Conservation (phyloP, 345 rosid species). For the Brassica nigra region DNA sequence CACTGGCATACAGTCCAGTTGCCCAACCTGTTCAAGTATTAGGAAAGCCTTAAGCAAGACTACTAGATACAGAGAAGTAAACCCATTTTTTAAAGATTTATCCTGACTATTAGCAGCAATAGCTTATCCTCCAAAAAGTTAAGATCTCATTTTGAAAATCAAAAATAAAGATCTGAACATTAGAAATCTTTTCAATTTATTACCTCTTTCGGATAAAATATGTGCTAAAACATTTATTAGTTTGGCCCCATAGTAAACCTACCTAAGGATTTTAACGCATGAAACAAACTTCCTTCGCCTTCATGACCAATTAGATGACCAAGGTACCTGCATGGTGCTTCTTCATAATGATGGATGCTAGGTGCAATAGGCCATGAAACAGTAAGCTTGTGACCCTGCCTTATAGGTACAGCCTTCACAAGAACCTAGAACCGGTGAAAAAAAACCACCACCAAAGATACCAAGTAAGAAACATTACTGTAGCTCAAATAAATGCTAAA, state of each 20-base stretch:
- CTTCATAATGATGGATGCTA: conserved; percentile 72
- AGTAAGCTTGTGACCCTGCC: conserved; percentile 62
- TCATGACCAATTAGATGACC: conserved; percentile 82
- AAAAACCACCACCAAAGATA: background rate
- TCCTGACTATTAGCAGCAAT: background rate
- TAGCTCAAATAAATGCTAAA: background rate
- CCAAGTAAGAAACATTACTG: background rate
- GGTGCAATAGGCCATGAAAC: conserved; percentile 85
- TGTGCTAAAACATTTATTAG: background rate
- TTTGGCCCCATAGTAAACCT: conserved; percentile 36
- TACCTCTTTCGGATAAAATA: background rate
- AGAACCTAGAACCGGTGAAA: conserved; percentile 55
- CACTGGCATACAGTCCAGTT: conserved; percentile 63
- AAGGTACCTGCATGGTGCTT: conserved; percentile 79
- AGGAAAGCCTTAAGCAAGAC: background rate
- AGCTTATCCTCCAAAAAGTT: background rate
- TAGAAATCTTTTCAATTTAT: background rate
- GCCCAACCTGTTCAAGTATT: conserved; percentile 75
- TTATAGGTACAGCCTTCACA: conserved; percentile 75
- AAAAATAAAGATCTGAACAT: background rate
- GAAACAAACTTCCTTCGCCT: conserved; percentile 90
- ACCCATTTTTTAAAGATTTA: background rate
- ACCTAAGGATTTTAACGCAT: conserved; percentile 83
- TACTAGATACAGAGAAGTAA: background rate
- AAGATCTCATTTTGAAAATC: background rate